Evolutionary conservation across 805 yeast genomes (phyloP), one percentile per base, ranked within the genome.

Genomic region (Tetrapisispora arboricola): DNA sequence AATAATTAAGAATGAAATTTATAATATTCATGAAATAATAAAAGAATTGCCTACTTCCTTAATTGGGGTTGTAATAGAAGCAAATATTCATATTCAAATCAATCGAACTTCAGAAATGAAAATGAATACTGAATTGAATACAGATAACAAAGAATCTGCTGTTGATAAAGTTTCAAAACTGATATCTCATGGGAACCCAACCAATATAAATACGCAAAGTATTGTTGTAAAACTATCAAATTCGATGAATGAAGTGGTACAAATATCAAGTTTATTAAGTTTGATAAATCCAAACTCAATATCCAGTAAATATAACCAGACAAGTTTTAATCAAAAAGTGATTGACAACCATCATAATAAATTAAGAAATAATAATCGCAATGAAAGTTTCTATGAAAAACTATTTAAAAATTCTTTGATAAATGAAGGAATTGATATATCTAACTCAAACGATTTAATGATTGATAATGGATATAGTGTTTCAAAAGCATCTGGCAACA

Each of bases 231-330:
- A 49, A 26, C 41, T 60, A 36, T 58, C 63, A 0, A 55, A 57
- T 38, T 53, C 61, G 7, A 54, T 58, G 61, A 57, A 57, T 40
- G 61, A 57, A 26, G 44, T 60, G 36, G 55, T 58, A 8, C 62
- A 58, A 30, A 57, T 57, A 3, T 53, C 60, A 13, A 55, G 61
- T 38, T 46, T 57, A 19, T 40, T 58, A 18, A 53, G 46, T 32
- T 43, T 55, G 49, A 48, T 58, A 22, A 54, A 57, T 25, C 63
- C 64, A 5, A 50, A 55, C 28, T 21, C 36, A 8, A 41, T 34
- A 34, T 29, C 43, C 46, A 35, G 25, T 27, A 11, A 39, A 34
- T 28, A 42, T 32, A 28, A 34, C 41, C 44, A 35, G 25, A 34
- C 12, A 38, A 34, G 19, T 20, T 7, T 17, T 9, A 19, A 35